These are phyloP conservation scores for Cytospora leucostoma DNA, from an alignment of 2,329 filamentous ascomycete species.

Conservation along the genomic window DNA sequence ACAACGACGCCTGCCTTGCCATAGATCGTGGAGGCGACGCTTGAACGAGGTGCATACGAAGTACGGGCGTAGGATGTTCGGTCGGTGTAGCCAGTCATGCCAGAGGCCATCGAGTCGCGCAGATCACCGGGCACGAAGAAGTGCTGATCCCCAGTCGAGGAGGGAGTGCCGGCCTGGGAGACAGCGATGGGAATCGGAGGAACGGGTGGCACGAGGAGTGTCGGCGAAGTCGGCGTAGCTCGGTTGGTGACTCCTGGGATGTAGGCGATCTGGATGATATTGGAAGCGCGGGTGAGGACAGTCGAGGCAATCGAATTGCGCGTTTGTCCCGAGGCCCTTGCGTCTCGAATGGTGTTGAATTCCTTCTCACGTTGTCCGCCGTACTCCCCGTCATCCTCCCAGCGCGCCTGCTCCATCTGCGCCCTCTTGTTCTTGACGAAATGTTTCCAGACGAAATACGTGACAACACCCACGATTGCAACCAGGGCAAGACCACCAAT, in stretches of 20 bases:
- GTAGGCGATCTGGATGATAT: conserved; percentile 99
- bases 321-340: conserved; percentile 79
- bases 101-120: conserved; percentile 88
- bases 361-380: conserved; percentile 52
- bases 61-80: conserved; percentile 62
- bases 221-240: conserved; percentile 79
- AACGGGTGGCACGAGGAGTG: conserved; percentile 83
- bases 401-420: conserved; percentile 55
- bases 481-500: conserved; percentile 80
- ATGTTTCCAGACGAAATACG: conserved; percentile 85
- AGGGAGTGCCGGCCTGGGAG: conserved; percentile 57
- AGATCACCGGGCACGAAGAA: conserved; percentile 93
- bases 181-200: conserved; percentile 80
- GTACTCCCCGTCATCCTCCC: conserved; percentile 60
- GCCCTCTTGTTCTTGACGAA: conserved; percentile 79
- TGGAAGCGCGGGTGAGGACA: conserved; percentile 91
- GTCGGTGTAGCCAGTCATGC: conserved; percentile 64
- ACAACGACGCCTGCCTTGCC: conserved; percentile 84
- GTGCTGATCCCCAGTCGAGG: conserved; percentile 72
- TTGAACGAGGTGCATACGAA: conserved; percentile 63
- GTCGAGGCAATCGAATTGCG: conserved; percentile 92
- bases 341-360: conserved; percentile 55
- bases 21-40: conserved; percentile 91
- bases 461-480: conserved; percentile 67
- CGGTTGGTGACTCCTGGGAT: conserved; percentile 96